These are phyloP conservation scores for Gnomoniopsis sp. DNA, from an alignment of 2,329 filamentous ascomycete species.

Conservation along the genomic window DNA sequence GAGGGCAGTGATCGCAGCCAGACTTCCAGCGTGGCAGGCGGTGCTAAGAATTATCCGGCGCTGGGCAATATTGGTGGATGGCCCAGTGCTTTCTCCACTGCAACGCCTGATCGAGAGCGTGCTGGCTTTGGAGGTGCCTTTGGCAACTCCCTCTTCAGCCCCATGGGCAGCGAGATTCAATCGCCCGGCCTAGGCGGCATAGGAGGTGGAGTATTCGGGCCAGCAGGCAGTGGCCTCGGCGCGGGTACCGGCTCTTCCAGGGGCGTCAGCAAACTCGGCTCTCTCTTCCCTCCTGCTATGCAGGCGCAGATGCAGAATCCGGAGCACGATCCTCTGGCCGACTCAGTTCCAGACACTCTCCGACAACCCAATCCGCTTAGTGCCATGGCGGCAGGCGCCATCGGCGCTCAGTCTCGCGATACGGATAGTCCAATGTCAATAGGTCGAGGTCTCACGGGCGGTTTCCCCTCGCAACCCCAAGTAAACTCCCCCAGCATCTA, in stretches of 20 bases:
- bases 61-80: constrained; percentile 62
- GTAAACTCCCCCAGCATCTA: constrained; percentile 33
- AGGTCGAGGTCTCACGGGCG: constrained; percentile 54
- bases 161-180: constrained; percentile 68
- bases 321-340: constrained; percentile 60
- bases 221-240: constrained; percentile 47
- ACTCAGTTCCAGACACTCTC: constrained; percentile 52
- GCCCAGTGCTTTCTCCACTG: constrained; percentile 54
- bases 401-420: constrained; percentile 52
- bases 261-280: constrained; percentile 77
- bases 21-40: constrained; percentile 70
- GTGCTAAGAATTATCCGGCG: constrained; percentile 68
- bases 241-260: constrained; percentile 64
- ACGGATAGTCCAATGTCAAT: constrained; percentile 56
- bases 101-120: constrained; percentile 66
- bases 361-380: constrained; percentile 62
- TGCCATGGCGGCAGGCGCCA: constrained; percentile 61
- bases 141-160: constrained; percentile 76
- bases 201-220: constrained; percentile 63
- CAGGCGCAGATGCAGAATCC: constrained; percentile 82
- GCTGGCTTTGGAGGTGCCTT: constrained; percentile 57
- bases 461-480: constrained; percentile 38
- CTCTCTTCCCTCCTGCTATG: constrained; percentile 83
- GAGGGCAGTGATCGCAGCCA: constrained; percentile 87
- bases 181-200: constrained; percentile 68